Conservation (phyloP, 495 filamentous ascomycete species). For the Tuber borchii region DNA sequence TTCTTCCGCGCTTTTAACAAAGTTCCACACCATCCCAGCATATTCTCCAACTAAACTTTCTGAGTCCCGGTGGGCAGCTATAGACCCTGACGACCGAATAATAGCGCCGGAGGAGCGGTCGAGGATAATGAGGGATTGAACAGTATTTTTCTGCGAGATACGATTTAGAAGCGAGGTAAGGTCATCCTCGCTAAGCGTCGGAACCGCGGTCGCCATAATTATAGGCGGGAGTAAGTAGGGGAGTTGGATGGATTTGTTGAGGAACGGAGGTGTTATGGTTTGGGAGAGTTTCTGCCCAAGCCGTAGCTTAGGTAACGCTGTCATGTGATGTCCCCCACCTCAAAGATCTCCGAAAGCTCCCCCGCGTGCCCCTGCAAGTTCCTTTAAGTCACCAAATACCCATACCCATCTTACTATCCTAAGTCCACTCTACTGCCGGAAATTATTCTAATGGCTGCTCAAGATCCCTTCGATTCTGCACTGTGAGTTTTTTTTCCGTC, state of each 20-base stretch:
- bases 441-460: conserved; percentile 44
- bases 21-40: conserved; percentile 40
- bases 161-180: conserved; percentile 37
- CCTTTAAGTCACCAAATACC: not conserved
- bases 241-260: not conserved
- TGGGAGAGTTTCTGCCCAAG: not conserved
- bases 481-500: conserved; percentile 55
- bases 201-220: conserved; percentile 20
- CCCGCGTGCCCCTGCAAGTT: not conserved
- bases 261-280: not conserved
- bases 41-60: conserved; percentile 34
- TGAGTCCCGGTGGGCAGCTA: conserved; percentile 36
- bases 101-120: conserved; percentile 35
- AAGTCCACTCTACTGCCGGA: not conserved
- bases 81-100: conserved; percentile 38
- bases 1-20: conserved; percentile 38
- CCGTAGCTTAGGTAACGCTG: not conserved
- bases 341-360: not conserved
- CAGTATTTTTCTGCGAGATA: conserved; percentile 36
- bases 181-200: conserved; percentile 33
- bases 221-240: not conserved
- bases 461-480: conserved; percentile 68
- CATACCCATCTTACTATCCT: not conserved
- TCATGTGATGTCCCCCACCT: conserved; percentile 1
- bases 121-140: conserved; percentile 38